Evolutionary conservation across 2,329 filamentous ascomycete species (phyloP), one percentile per base, ranked within the genome.

Genomic region (Fusarium pininemorale): DNA sequence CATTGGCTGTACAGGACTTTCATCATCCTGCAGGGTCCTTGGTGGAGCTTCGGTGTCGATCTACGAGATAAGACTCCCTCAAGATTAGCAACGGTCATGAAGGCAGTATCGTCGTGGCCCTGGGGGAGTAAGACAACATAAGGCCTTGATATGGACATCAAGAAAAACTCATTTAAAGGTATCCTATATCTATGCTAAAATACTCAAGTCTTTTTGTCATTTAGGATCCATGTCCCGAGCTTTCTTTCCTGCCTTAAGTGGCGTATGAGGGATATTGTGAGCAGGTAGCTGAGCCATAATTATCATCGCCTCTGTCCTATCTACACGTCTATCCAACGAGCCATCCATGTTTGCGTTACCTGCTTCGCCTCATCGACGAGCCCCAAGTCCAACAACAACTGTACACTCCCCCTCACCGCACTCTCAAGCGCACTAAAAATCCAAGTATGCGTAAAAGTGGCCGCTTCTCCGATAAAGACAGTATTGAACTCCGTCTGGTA

Each of bases 361-460:
- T 85, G 76, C 81, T 90, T 91, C 0, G 89, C 89, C 79, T 91
- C 90, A 78, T 90, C 89, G 3, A 91, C 88, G 28, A 91, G 75
- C 0, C 89, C 89, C 77, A 90, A 64, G 39, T 86, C 85, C 51
- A 89, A 78, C 74, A 91, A 75, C 66, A 90, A 63, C 77, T 91
- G 89, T 3, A 85, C 83, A 1, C 87, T 87, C 0, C 89, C 89
- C 4, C 89, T 81, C 0, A 89, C 86, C 0, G 88, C 88, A 32
- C 84, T 87, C 75, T 91, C 89, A 5, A 90, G 80, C 1, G 88
- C 89, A 32, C 75, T 78, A 22, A 79, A 79, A 8, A 79, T 88
- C 87, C 88, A 90, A 0, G 88, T 88, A 77, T 90, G 89, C 2
- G 89, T 90, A 76, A 88, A 90, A 38, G 83, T 86, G 0, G 88